Evolutionary conservation across 2,329 filamentous ascomycete genomes (phyloP), one percentile per base, ranked within the genome.

Genomic region (Tolypocladium album): DNA sequence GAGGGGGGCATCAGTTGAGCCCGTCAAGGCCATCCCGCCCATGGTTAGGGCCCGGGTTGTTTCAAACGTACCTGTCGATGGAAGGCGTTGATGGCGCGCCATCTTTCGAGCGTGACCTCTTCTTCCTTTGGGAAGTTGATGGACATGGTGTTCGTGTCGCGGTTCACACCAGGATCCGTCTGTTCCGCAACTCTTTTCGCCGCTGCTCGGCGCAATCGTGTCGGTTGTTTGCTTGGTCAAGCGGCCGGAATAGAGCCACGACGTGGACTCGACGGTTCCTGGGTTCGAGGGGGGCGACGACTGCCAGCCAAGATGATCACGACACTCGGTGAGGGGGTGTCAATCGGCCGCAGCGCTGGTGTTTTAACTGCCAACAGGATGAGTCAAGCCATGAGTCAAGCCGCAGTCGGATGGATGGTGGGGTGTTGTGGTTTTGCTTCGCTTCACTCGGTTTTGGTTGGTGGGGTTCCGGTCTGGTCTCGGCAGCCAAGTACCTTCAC

Each of bases 121-220:
- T 97, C 93, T 76, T 94, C 90, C 75, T 89, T 88, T 60, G 93
- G 89, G 74, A 97, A 97, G 77, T 93, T 85, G 78, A 97, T 93
- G 71, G 88, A 90, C 88, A 92, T 91, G 66, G 66, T 66, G 15
- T 8, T 52, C 17, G 63, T 58, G 55, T 55, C 20, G 57, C 56
- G 55, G 42, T n/a, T 22, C 52, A 17, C 43, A 22, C 31, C n/a
- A 11, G 22, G 3, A 1, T 52, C 20, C 8, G 15, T 52, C 27
- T 5, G 15, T 52, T 22, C 13, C 7, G 15, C 17, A 27, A n/a
- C 17, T 34, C 20, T 50, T 34, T 50, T 52, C 45, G 45, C 5
- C 24, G 45, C 17, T 50, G 45, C 47, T 20, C 24, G 20, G 17
- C 13, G 15, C 24, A 27, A 8, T 31, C 4, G 13, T 38, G 36